A percentile compares a stretch with the other conserved stretches of the same genome.
phyloP scores from a whole-genome alignment of 2,329 filamentous ascomycete species.

The Phyllosticta capitalensis region DNA sequence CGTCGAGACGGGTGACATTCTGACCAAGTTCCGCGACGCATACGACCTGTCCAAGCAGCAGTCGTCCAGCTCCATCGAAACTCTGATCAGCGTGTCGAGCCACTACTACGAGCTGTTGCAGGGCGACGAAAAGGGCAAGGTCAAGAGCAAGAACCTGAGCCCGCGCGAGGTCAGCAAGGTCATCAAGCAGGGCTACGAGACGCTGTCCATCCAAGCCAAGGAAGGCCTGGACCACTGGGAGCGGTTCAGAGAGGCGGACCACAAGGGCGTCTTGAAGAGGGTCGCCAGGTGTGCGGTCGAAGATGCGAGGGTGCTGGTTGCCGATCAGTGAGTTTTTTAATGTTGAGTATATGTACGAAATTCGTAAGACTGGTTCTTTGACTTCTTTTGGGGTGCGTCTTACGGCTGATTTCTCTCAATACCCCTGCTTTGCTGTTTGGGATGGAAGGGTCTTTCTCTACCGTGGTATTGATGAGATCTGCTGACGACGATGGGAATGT shows the following conservation, averaged over 20 bases:
- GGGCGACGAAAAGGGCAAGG: conserved; percentile 42
- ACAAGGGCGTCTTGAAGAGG: conserved; percentile 76
- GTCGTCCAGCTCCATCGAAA: conserved; percentile 62
- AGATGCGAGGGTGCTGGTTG: conserved; percentile 48
- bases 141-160: conserved; percentile 58
- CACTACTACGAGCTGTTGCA: conserved; percentile 83
- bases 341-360: background rate
- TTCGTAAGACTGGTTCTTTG: background rate
- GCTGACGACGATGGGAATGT: no score
- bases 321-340: conserved; percentile 16
- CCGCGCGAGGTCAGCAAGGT: conserved; percentile 77
- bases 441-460: background rate
- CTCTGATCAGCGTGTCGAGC: conserved; percentile 67
- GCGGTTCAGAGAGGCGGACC: conserved; percentile 75
- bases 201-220: conserved; percentile 78
- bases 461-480: no score
- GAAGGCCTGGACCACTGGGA: conserved; percentile 83
- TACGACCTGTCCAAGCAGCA: conserved; percentile 45
- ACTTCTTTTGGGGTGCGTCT: background rate
- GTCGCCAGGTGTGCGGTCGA: conserved; percentile 71
- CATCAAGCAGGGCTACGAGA: conserved; percentile 95
- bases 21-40: conserved; percentile 70
- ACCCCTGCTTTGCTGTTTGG: background rate
- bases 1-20: conserved; percentile 77
- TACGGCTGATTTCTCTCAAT: no score